Base-by-base conservation (phyloP, 1,284 basidiomycete species). In the Leccinum solheimii region DNA sequence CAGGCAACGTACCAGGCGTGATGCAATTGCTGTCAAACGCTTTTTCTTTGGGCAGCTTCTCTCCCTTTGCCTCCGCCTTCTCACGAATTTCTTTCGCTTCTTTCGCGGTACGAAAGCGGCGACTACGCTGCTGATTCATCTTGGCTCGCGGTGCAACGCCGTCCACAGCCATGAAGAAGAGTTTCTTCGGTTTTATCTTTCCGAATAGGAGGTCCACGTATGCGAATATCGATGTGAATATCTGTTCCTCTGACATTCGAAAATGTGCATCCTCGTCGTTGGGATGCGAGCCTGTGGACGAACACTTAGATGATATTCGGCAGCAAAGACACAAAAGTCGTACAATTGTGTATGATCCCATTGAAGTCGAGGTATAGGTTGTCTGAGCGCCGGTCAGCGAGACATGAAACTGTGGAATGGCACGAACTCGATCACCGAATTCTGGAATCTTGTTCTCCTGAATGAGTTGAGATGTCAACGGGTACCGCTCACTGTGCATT, bases 11-110 rank as follows among this genome's bases (percentile, higher is more conserved):
- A 91, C 95, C 97, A 64, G 97, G 97, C 6, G 97, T 99, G 71
- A 99, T 99, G 78, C 95, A 98, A 78, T 99, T 99, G 66, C 94
- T 97, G 77, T 99, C 97, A 75, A 99, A 99, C 4, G 95, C 93
- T 76, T 95, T 95, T 79, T 94, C 92, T 3, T 92, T 88, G 3
- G 96, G 96, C 55, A 98, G 76, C 71, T 91, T 88, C 80, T 99
- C 95, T 53, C 97, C 97, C 68, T 92, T 95, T 59, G 83, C 80
- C 73, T 88, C 83, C 0, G 97, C 97, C 78, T 92, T 93, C 75
- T 94, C 92, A 60, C 90, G 81, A 57, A 92, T 79, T 74, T 98
- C 95, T 70, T 86, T 90, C 16, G 91, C 93, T 75, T 98, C 97
- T 76, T 92, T 94, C 3, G 96, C 96, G 0, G 97, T 95, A 61